Conservation (phyloP, 2,329 filamentous ascomycete genomes). For the Colletotrichum camelliae region DNA sequence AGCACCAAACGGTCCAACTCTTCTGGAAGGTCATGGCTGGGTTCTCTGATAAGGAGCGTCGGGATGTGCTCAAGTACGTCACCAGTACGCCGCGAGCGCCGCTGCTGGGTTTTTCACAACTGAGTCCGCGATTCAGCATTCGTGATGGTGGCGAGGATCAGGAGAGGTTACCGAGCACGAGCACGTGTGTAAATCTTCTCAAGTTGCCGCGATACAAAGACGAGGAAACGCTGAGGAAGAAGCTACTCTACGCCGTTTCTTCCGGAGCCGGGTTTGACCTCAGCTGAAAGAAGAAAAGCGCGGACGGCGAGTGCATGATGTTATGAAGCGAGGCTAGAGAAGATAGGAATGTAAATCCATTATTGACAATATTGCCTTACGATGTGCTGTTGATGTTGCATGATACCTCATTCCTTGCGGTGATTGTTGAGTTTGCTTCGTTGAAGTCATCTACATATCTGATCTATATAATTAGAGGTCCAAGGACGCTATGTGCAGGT, state of each 20-base stretch:
- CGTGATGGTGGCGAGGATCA: conserved; percentile 80
- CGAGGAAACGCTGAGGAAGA: conserved; percentile 71
- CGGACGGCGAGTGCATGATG: background rate
- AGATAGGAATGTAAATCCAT: background rate
- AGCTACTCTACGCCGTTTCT: conserved; percentile 88
- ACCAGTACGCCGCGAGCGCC: conserved; percentile 92
- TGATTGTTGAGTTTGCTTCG: background rate
- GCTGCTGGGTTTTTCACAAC: conserved; percentile 83
- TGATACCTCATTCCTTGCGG: background rate
- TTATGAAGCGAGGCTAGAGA: conserved; percentile 9
- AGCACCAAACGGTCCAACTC: conserved; percentile 83
- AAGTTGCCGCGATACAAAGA: conserved; percentile 86
- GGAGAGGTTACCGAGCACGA: conserved; percentile 84
- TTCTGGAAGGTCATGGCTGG: conserved; percentile 91
- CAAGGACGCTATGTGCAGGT: background rate
- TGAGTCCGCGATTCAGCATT: conserved; percentile 89
- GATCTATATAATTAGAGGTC: background rate
- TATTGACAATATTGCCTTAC: background rate
- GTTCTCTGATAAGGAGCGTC: conserved; percentile 77
- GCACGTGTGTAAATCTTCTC: conserved; percentile 93
- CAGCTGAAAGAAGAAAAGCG: conserved; percentile 46
- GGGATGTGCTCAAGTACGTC: conserved; percentile 93
- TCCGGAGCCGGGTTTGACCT: conserved; percentile 93
- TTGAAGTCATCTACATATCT: background rate
- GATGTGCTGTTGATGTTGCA: background rate